Percentiles rank a stretch among this genome's conserved stretches.
Evolutionary conservation across 1,284 basidiomycete genomes (phyloP).

Genomic region (Heimioporus retisporus): DNA sequence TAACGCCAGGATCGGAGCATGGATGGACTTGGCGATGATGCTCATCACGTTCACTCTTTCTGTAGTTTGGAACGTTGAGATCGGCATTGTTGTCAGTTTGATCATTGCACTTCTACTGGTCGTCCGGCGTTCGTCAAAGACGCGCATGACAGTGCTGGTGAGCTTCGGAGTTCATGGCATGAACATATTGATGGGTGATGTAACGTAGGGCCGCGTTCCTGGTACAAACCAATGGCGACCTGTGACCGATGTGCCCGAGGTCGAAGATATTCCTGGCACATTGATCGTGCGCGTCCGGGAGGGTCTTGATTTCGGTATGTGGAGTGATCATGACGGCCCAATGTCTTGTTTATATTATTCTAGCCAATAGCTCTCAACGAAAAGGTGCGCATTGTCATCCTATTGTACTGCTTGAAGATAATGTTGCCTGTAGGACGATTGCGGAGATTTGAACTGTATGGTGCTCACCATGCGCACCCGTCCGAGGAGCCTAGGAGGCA

Average conservation of each 20-base stretch:
- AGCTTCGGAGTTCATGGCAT: conserved; percentile 2
- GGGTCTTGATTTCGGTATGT: conserved; percentile 73
- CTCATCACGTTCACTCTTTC: conserved; percentile 86
- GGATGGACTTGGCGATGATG: conserved; percentile 90
- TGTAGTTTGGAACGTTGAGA: conserved; percentile 84
- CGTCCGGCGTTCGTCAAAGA: conserved; percentile 86
- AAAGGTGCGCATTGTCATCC: conserved; percentile 55
- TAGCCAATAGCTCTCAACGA: conserved; percentile 92
- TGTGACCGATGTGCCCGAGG: conserved; percentile 70
- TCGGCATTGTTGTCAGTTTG: conserved; percentile 88
- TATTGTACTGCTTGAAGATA: not conserved
- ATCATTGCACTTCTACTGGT: conserved; percentile 90
- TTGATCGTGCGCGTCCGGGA: conserved; percentile 79
- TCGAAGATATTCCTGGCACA: conserved; percentile 75
- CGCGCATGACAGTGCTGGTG: conserved; percentile 77
- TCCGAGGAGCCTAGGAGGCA: conserved; percentile 86
- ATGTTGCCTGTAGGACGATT: conserved; percentile 68
- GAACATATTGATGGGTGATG: not conserved
- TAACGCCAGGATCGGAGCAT: conserved; percentile 79
- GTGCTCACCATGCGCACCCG: conserved; percentile 81
- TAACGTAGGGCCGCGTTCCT: conserved; percentile 66
- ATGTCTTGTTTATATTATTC: conserved; percentile 13
- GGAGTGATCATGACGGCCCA: not conserved
- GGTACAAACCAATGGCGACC: conserved; percentile 76
- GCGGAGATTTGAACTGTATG: conserved; percentile 85